Base-by-base conservation (phyloP, 192 early-diverging fungal genomes). In the Phycomyces blakesleeanus region DNA sequence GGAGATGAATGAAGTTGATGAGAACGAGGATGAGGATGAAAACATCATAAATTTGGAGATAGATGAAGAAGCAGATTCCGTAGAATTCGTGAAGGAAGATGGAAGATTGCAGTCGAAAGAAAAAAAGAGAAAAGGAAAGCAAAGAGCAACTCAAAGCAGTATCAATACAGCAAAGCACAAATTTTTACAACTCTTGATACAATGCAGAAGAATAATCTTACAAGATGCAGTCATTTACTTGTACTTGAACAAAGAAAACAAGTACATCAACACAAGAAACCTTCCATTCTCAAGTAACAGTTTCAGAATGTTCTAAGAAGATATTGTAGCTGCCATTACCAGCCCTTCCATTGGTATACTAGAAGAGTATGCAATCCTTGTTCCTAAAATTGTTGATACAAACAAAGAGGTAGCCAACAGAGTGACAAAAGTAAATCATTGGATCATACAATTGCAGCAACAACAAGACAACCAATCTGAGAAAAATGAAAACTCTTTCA, bases 161-260 rank as follows among this genome's bases (percentile, higher is more conserved):
- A 11, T 3, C 1, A 12, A 11, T 15, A 29, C 11, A 0, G 26
- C 26, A 1, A 55, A 55, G 15, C 25, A 25, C 25, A 25, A 2
- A 10, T 55, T 55, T 29, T 55, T 55, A 2, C 8, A 15, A 15
- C 24, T 29, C n/a, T 55, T 55, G n/a, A 2, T 55, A 5, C 25
- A 11, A 29, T 55, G 24, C 27, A 29, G 53, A 55, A 34, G 27
- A 55, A 16, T 55, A 2, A 29, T 55, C 12, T 14, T 34, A 3
- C 53, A 55, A 34, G 52, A 54, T 9, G 22, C 52, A 27, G 52
- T 25, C 24, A 25, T 55, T 29, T 55, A 29, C n/a, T 14, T 55
- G 10, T 16, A 54, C 52, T 27, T 27, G 5, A 54, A 54, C 6
- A 54, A 27, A 54, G 25, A 27, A 54, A 54, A 54, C 16, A 29